Base-by-base conservation (phyloP, 176 grass and related monocot species). In the Zoysia pacifica region DNA sequence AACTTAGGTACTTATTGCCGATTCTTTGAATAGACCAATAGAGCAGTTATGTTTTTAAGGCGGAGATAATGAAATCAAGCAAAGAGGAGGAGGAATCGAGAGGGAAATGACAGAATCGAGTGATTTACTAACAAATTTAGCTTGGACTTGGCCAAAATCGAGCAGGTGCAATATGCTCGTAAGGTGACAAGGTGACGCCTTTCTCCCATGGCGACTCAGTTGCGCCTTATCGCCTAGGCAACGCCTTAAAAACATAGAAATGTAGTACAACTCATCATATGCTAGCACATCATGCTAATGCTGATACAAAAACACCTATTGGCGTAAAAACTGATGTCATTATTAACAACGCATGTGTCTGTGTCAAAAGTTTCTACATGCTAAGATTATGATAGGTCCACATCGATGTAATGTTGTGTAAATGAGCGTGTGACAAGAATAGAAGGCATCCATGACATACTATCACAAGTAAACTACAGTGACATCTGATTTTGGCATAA, bases 371-470 rank as follows among this genome's bases (percentile, higher is more conserved):
- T 78, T 78, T 60, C 46, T 39, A 72, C 56, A 69, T 43, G 53
- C 52, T 81, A 69, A 50, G 40, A 86, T 11, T 73, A 56, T 5
- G 60, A 81, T 15, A 81, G 10, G 36, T 39, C 11, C 40, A 70
- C 15, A 12, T 61, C 42, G 59, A 28, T 63, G 46, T 8, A 64
- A 15, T 55, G 40, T 9, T 28, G 11, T 35, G 69, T 43, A 13
- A 81, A 40, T 62, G 11, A 19, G 45, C 69, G 64, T 20, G 7
- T 28, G 9, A 4, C 45, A 3, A 4, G 56, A 73, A 51, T 62
- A 72, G 36, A 73, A 73, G 58, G 18, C 7, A 82, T 6, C 36
- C 37, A 73, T 37, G n/a, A 49, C 72, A 40, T 81, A 40, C 7
- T 62, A 51, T 11, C 67, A 62, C 20, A 18, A 66, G 6, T 66